A percentile compares a stretch with the other conserved stretches of the same genome.
phyloP scores from a whole-genome alignment of 2,329 filamentous ascomycete species.

The Davidsoniella virescens region DNA sequence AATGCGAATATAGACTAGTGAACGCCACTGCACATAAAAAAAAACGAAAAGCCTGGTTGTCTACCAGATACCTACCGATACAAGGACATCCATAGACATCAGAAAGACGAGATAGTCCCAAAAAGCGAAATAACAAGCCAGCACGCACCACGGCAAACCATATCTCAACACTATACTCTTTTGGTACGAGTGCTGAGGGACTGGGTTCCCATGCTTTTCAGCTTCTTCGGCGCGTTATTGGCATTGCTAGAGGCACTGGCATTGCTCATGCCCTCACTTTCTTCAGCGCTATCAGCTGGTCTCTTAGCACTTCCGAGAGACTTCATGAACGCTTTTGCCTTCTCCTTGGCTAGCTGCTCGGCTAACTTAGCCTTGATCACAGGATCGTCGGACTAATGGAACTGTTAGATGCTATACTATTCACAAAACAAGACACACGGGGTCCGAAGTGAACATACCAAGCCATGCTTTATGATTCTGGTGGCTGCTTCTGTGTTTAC shows the following conservation, averaged over 20 bases:
- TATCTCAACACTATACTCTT: background rate
- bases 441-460: slow-evolving; percentile 34
- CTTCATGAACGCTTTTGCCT: slow-evolving; percentile 34
- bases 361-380: slow-evolving; percentile 34
- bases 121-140: background rate
- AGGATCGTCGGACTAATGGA: slow-evolving; percentile 32
- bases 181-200: slow-evolving; percentile 3
- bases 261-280: slow-evolving; percentile 1
- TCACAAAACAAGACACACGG: background rate
- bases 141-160: background rate
- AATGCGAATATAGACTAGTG: no score
- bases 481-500: slow-evolving; percentile 62
- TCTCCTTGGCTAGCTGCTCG: slow-evolving; percentile 40
- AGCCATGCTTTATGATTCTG: slow-evolving; percentile 65
- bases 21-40: no score
- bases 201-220: slow-evolving; percentile 7
- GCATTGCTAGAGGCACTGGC: background rate
- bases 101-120: background rate
- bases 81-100: background rate
- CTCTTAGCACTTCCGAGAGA: slow-evolving; percentile 27
- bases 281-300: slow-evolving; percentile 6
- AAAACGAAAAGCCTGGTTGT: no score
- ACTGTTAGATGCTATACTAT: background rate
- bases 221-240: slow-evolving; percentile 5
- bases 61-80: background rate